Evolutionary conservation across 2,329 filamentous ascomycete genomes (phyloP).

Genomic region (Ophiostoma fasciatum): DNA sequence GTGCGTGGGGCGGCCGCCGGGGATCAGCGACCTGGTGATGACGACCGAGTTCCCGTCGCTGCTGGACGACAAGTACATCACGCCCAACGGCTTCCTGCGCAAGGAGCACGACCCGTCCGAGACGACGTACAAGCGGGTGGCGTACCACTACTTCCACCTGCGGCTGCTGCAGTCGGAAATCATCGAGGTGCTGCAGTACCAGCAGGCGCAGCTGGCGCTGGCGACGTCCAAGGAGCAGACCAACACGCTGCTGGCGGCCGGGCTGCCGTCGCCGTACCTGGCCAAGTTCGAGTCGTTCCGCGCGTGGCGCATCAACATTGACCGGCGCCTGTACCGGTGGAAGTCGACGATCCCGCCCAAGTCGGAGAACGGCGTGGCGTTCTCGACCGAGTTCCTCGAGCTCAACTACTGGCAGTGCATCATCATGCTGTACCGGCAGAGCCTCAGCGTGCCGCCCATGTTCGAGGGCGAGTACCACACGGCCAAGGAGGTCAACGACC

Average conservation of each 20-base stretch:
- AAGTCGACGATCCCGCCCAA: slow-evolving; percentile 67
- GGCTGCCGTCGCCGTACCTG: slow-evolving; percentile 73
- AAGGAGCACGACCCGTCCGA: slow-evolving; percentile 39
- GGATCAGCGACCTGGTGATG: slow-evolving; percentile 90
- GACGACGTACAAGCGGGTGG: slow-evolving; percentile 79
- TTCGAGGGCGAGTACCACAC: slow-evolving; percentile 66
- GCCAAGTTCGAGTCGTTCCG: slow-evolving; percentile 72
- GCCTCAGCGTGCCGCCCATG: slow-evolving; percentile 69
- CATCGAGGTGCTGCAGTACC: slow-evolving; percentile 80
- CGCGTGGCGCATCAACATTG: slow-evolving; percentile 78
- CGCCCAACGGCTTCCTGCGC: slow-evolving; percentile 55
- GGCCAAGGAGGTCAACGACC: slow-evolving; percentile 48
- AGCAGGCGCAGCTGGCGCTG: slow-evolving; percentile 70
- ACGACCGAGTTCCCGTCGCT: slow-evolving; percentile 89
- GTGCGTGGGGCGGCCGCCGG: slow-evolving; percentile 84
- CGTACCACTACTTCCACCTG: slow-evolving; percentile 83
- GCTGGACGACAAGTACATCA: slow-evolving; percentile 80
- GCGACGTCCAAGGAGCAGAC: slow-evolving; percentile 48
- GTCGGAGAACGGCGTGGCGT: slow-evolving; percentile 69
- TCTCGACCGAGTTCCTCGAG: slow-evolving; percentile 79
- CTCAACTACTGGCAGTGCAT: slow-evolving; percentile 97
- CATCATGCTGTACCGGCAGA: slow-evolving; percentile 90
- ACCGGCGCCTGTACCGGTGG: slow-evolving; percentile 72
- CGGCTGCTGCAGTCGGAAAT: slow-evolving; percentile 88
- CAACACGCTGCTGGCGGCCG: slow-evolving; percentile 55